Evolutionary conservation across 1,284 basidiomycete species (phyloP).

Genomic region (Trichosporon sp.): DNA sequence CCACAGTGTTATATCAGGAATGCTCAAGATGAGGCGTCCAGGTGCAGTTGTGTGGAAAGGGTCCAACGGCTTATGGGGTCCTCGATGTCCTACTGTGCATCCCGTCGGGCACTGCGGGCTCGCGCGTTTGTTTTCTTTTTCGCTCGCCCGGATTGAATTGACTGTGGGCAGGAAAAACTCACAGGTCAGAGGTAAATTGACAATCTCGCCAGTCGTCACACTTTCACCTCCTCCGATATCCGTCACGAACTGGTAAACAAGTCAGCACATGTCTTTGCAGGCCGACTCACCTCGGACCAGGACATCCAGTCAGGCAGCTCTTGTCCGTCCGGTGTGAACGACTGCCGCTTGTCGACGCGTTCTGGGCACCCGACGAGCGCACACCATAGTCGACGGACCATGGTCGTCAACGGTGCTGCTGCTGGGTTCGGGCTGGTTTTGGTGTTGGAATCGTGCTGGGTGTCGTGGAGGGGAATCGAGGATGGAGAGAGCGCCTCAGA

Average conservation of each 20-base stretch:
- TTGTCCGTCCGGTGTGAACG: constrained; percentile 27
- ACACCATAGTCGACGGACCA: constrained; percentile 16
- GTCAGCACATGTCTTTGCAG: neutral
- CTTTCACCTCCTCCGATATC: constrained; percentile 17
- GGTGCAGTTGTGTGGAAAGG: constrained; percentile 7
- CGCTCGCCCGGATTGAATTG: neutral
- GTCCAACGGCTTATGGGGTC: constrained; percentile 3
- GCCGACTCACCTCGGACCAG: constrained; percentile 21
- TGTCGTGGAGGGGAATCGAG: neutral
- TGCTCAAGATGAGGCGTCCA: neutral
- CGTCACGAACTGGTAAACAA: constrained; percentile 22
- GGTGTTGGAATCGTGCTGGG: neutral
- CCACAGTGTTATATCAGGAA: constrained; percentile 2
- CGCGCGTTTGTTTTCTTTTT: constrained; percentile 15
- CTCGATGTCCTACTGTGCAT: neutral
- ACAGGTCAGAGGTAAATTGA: constrained; percentile 31
- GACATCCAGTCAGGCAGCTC: constrained; percentile 29
- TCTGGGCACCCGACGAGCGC: constrained; percentile 17
- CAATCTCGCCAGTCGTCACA: constrained; percentile 26
- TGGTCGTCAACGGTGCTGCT: neutral
- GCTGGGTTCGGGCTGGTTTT: neutral
- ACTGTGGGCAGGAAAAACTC: constrained; percentile 10
- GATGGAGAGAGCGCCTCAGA: neutral
- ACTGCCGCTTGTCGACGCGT: neutral
- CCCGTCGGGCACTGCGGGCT: neutral